Evolutionary conservation across 441 rosid genomes (phyloP).

Genomic region (Populus hybrid): DNA sequence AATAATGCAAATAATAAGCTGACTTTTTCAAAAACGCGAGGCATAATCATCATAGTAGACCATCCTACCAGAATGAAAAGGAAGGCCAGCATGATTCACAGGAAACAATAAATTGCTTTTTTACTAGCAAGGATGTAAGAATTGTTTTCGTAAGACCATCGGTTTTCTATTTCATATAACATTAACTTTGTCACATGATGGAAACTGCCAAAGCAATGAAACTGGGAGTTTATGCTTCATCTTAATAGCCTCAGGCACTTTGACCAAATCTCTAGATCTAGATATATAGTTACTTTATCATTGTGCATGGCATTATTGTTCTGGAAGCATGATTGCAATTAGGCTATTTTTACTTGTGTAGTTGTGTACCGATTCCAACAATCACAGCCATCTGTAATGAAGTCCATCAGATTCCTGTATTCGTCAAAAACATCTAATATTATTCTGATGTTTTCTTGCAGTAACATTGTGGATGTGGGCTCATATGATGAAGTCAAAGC

Average conservation of each 20-base stretch:
- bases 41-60: background rate
- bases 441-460: slow-evolving; percentile 30
- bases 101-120: background rate
- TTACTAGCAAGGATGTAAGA: background rate
- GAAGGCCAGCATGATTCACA: background rate
- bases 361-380: background rate
- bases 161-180: background rate
- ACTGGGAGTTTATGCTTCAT: background rate
- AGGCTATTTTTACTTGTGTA: background rate
- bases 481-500: slow-evolving; percentile 77
- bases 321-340: background rate
- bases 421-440: background rate
- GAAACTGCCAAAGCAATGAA: background rate
- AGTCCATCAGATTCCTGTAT: background rate
- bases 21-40: background rate
- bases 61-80: background rate
- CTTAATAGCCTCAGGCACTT: background rate
- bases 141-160: background rate
- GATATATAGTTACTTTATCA: background rate
- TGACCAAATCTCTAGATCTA: background rate
- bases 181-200: background rate
- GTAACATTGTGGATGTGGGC: slow-evolving; percentile 82
- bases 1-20: background rate
- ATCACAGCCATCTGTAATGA: background rate
- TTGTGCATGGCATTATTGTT: background rate